These are phyloP conservation scores for Nadsonia commutata DNA, from an alignment of 1,139 yeast genomes.

Conservation along the genomic window DNA sequence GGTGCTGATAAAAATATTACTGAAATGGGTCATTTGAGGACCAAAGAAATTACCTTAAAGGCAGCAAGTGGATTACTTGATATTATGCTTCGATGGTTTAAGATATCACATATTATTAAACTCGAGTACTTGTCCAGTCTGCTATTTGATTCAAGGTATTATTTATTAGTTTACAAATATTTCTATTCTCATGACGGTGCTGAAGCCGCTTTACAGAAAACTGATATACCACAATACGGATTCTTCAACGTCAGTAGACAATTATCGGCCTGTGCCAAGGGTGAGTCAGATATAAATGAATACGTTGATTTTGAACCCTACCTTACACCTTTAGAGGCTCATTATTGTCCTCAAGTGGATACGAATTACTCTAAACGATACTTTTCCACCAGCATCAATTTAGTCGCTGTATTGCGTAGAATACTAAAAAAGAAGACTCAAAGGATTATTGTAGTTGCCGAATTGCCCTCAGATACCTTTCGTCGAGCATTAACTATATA, in stretches of 20 bases:
- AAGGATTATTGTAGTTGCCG: slow-evolving; percentile 27
- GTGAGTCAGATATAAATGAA: slow-evolving; percentile 6
- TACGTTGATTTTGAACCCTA: slow-evolving; percentile 1
- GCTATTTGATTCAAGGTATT: slow-evolving; percentile 57
- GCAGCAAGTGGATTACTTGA: slow-evolving; percentile 42
- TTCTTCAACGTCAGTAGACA: slow-evolving; percentile 33
- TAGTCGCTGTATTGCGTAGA: slow-evolving; percentile 22
- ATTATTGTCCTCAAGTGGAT: not conserved
- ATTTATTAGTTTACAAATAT: slow-evolving; percentile 30
- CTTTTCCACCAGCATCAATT: slow-evolving; percentile 21
- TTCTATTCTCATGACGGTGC: slow-evolving; percentile 24
- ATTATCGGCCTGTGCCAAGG: slow-evolving; percentile 11
- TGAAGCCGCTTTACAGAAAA: slow-evolving; percentile 18
- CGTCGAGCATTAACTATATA: slow-evolving; percentile 30
- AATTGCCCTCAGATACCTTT: slow-evolving; percentile 28
- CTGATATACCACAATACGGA: slow-evolving; percentile 27
- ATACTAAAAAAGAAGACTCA: slow-evolving; percentile 26
- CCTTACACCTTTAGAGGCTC: slow-evolving; percentile 2
- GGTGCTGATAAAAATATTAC: slow-evolving; percentile 15
- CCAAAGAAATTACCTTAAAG: slow-evolving; percentile 53
- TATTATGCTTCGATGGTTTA: slow-evolving; percentile 61
- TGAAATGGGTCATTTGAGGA: slow-evolving; percentile 25
- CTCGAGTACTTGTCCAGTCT: slow-evolving; percentile 60
- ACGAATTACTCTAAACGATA: slow-evolving; percentile 12
- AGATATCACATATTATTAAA: slow-evolving; percentile 60